Conservation (phyloP, 129 eudicot species). For the Centaurea solstitialis region DNA sequence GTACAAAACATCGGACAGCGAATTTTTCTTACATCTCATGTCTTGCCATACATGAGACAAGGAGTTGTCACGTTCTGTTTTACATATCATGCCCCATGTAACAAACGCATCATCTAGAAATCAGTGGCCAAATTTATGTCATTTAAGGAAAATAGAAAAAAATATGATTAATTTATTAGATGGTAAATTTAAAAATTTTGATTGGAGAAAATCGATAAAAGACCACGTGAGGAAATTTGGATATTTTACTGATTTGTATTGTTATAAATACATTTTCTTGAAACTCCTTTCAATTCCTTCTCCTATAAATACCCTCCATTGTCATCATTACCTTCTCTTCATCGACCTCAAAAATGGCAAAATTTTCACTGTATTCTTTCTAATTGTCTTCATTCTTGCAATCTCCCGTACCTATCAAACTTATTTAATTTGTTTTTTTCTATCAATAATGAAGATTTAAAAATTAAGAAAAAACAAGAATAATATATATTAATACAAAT, state of each 20-base stretch:
- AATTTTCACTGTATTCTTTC: not conserved
- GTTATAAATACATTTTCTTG: not conserved
- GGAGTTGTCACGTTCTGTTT: too few species aligned
- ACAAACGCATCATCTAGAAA: too few species aligned
- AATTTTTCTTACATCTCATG: too few species aligned
- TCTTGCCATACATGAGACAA: too few species aligned
- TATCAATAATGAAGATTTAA: not conserved
- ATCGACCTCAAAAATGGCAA: not conserved
- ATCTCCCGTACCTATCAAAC: not conserved
- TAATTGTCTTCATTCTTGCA: not conserved
- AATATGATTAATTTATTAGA: not conserved
- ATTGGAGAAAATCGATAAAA: not conserved
- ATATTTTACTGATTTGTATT: too few species aligned
- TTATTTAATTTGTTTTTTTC: not conserved
- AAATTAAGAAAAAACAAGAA: not conserved
- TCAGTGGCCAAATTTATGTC: too few species aligned
- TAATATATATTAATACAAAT: not conserved
- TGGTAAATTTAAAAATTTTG: not conserved
- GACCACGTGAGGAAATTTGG: not conserved
- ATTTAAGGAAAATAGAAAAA: too few species aligned
- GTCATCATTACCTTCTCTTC: not conserved
- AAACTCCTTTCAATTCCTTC: not conserved
- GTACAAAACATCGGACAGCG: too few species aligned
- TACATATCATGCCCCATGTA: too few species aligned
- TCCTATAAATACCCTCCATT: not conserved